Evolutionary conservation across 129 eudicot genomes (phyloP), one percentile per base, ranked within the genome.

Genomic region (Escallonia herrerae): DNA sequence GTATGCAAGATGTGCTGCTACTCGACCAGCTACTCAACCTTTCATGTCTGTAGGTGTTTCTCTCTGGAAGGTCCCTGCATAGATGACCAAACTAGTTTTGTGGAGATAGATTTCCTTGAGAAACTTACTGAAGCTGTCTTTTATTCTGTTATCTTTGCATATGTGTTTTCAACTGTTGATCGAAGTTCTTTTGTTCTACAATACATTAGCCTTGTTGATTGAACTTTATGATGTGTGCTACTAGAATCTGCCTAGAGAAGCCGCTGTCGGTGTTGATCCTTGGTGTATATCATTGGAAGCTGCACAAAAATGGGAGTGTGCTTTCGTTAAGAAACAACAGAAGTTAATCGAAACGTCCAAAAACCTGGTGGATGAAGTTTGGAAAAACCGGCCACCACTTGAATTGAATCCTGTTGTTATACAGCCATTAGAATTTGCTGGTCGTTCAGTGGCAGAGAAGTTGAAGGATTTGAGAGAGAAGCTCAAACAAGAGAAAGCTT

Each of bases 231-330:
- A 40, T 70, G 15, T 75, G 64, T 77, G 65, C 49, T 70, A 61
- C 64, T 76, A 94, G 99, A 89, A 80, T 80, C 69, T 94, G 58
- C 87, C 99, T 44, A 79, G 75, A 41, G 83, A 72, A 63, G 90
- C 99, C 41, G 77, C 84, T 44, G 64, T 89, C 37, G 99, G 97
- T 62, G 77, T 87, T 56, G 99, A 94, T 74, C 78, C 89, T 43
- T 94, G 99, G 99, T 89, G 96, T 77, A 67, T 94, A 69, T 94
- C 99, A 15, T 85, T 82, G 55, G 93, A 94, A 53, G 84, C 93
- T 65, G 97, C 96, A 40, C 87, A 89, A 46, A 89, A 74, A 72
- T 94, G 99, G 99, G 89, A 82, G 81, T 62, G 67, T 78, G 77
- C 82, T 54, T 82, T 94, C 76, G 71, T 80, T 22, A 83, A 79